Base-by-base conservation (phyloP, 495 filamentous ascomycete genomes). In the Cenococcum geophilum region DNA sequence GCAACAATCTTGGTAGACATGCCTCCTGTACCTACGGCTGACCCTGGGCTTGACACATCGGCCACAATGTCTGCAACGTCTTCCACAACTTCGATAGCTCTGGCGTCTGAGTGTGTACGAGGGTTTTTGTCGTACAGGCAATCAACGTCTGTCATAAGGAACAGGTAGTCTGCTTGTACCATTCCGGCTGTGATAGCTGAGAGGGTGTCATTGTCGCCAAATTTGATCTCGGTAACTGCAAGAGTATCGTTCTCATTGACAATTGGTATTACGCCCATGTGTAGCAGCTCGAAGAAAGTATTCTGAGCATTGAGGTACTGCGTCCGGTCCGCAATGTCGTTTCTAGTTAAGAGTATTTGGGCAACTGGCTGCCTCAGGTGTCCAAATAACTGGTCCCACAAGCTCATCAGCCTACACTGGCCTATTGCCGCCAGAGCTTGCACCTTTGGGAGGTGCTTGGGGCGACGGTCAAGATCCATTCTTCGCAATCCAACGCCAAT, bases 161-260 rank as follows among this genome's bases (percentile, higher is more conserved):
- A 98, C 14, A 98, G 82, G 66, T 96, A 92, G 72, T 98, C 90
- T 48, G 93, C 93, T 70, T 95, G 91, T 63, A 97, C 88, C 89
- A 97, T 96, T 51, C 88, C 95, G 5, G 93, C 92, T 1, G 93
- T 96, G 65, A 98, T 95, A 43, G 95, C 93, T 35, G 89, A 95
- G 32, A 98, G 77, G 14, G 93, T 98, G 75, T 98, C 93, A 67
- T 98, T 98, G 77, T 98, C 93, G 62, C 93, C 93, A 69, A 98
- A 98, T 81, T 97, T 97, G 72, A 98, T 97, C 83, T 98, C 93
- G 80, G 92, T 86, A 69, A 98, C 93, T 45, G 92, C 89, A 48
- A 98, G 75, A 5, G 95, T 98, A 73, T 98, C 93, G 73, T 98
- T 98, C 74, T 98, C 93, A 67, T 98, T 98, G 60, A 98, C 93